These are phyloP conservation scores for Wickerhamiella qilinensis DNA, from an alignment of 805 yeast species.

Conservation along the genomic window DNA sequence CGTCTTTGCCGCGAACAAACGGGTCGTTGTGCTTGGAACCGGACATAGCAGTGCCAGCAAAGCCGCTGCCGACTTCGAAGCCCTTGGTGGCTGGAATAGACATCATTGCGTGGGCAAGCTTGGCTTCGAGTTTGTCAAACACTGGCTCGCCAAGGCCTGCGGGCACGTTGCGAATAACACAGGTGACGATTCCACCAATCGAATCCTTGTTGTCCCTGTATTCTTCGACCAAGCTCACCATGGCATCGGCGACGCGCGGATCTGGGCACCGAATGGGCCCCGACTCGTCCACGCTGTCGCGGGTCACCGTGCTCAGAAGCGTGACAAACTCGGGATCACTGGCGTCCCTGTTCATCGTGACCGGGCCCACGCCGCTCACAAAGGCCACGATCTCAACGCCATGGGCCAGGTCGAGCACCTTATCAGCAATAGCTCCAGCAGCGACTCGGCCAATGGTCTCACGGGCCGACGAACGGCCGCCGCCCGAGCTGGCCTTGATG, in stretches of 20 bases:
- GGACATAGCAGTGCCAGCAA: constrained; percentile 72
- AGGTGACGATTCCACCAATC: constrained; percentile 95
- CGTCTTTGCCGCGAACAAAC: constrained; percentile 45
- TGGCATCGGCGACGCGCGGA: constrained; percentile 45
- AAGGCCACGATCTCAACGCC: constrained; percentile 91
- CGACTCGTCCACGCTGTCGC: constrained; percentile 72
- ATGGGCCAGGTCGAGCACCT: constrained; percentile 58
- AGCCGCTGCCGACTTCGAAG: constrained; percentile 94
- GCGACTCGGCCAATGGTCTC: constrained; percentile 98
- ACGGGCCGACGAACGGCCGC: constrained; percentile 94
- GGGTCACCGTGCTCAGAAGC: constrained; percentile 57
- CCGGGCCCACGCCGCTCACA: constrained; percentile 79
- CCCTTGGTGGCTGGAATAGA: constrained; percentile 98
- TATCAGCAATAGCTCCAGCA: constrained; percentile 97
- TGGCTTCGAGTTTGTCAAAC: constrained; percentile 91
- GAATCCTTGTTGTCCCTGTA: constrained; percentile 80
- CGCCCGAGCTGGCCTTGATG: constrained; percentile 85
- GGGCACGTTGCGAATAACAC: constrained; percentile 89
- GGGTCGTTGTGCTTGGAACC: constrained; percentile 93
- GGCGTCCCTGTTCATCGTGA: constrained; percentile 62
- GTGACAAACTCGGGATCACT: constrained; percentile 46
- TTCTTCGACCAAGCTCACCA: constrained; percentile 77
- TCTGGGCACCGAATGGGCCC: constrained; percentile 96
- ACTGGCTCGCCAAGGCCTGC: constrained; percentile 96
- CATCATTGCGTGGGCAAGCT: constrained; percentile 93